Percentiles rank a stretch among this genome's conserved stretches.
Evolutionary conservation across 164 flowering plant species (phyloP).

Genomic region (Aristolochia contorta): DNA sequence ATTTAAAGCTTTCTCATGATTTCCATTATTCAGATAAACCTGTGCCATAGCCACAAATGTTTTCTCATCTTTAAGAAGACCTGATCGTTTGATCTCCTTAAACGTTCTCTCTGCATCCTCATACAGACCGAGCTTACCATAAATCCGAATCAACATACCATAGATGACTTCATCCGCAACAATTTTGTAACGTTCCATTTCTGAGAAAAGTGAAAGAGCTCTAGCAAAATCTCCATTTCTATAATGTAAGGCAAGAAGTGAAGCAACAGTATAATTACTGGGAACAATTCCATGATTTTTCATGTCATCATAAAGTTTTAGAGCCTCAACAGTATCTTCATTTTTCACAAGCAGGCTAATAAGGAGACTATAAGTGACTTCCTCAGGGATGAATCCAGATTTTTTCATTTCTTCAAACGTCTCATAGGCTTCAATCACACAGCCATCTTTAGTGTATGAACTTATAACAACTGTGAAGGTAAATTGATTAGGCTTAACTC

Average conservation of each 20-base stretch:
- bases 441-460: slow-evolving; percentile 60
- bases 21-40: slow-evolving; percentile 56
- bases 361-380: slow-evolving; percentile 71
- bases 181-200: slow-evolving; percentile 57
- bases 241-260: slow-evolving; percentile 63
- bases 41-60: slow-evolving; percentile 89
- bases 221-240: slow-evolving; percentile 63
- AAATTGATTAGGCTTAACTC: slow-evolving; percentile 57
- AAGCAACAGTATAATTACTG: slow-evolving; percentile 81
- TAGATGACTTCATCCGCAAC: slow-evolving; percentile 82
- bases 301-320: slow-evolving; percentile 73
- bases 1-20: slow-evolving; percentile 47
- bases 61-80: slow-evolving; percentile 63
- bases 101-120: slow-evolving; percentile 77
- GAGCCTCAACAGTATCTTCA: slow-evolving; percentile 37
- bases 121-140: slow-evolving; percentile 86
- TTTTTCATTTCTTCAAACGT: slow-evolving; percentile 62
- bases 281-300: slow-evolving; percentile 49
- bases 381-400: slow-evolving; percentile 64
- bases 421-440: slow-evolving; percentile 50
- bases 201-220: slow-evolving; percentile 71
- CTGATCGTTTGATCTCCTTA: slow-evolving; percentile 47
- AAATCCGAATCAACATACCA: slow-evolving; percentile 79
- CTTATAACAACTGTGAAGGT: slow-evolving; percentile 66
- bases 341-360: slow-evolving; percentile 43